Evolutionary conservation across 768 basidiomycete genomes (phyloP), one percentile per base, ranked within the genome.

Genomic region (Flagelloscypha sp.): DNA sequence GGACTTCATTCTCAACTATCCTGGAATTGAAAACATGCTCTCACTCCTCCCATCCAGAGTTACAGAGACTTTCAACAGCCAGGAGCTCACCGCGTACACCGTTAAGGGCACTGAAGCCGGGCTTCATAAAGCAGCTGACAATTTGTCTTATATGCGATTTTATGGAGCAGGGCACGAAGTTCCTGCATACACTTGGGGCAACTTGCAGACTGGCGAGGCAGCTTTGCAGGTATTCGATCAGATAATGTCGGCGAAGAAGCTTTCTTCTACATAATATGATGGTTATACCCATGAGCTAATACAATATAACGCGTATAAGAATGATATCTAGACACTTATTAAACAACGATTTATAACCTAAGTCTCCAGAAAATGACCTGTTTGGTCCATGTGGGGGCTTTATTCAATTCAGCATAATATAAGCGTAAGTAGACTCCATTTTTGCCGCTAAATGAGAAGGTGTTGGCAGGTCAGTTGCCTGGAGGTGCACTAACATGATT

Each of bases 21-120:
- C 62, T 22, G 74, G 76, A 9, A 64, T 76, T 12, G 74, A 77
- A 54, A 63, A 66, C 2, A 72, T 77, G 73, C 72, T 74, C 44
- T 25, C 36, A 24, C 9, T 17, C 27, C 11, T 28, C 28, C 27
- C 20, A 6, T 27, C 74, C 17, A 50, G 61, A 40, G 70, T 70
- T 50, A 63, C 60, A 3, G 12, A 61, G 0, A 15, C 55, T 16
- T 76, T 61, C 47, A 54, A 64, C 27, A 34, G 55, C 27, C 67
- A 72, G 45, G 13, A 46, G 0, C 75, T 74, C 50, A 42, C 61
- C 8, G 59, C 60, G 30, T 77, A 62, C 53, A 73, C 59, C 0
- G 75, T 79, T 11, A 48, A 58, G 1, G 76, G 76, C 0, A 59
- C 67, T 37, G 38, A 50, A 3, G 57, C 76, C 4, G 76, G 74